Base-by-base conservation (phyloP, 345 rosid species). In the Citrus glauca region DNA sequence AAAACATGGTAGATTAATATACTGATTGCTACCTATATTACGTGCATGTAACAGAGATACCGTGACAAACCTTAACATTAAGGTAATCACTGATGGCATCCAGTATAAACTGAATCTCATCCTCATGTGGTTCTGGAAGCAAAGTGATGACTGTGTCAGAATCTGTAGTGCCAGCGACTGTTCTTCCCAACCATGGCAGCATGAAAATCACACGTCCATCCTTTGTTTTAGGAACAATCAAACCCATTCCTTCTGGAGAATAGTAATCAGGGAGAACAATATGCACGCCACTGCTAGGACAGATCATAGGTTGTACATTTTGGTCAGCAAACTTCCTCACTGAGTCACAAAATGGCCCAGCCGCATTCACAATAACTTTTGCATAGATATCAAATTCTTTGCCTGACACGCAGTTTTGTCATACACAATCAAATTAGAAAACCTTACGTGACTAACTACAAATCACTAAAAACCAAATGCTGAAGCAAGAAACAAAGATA, bases 171-270 rank as follows among this genome's bases (percentile, higher is more conserved):
- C 99, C 99, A 42, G 99, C 99, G 37, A 94, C 85, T 14, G 97
- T 96, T 87, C 98, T 89, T 73, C 99, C 99, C 91, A 92, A 79
- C 99, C 99, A 94, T 8, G 99, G 99, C 81, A 96, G 84, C 97
- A 96, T 90, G 81, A 96, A 96, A 80, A 96, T 91, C 57, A 96
- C 97, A n/a, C 99, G 92, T 5, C 99, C 99, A 84, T 96, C 99
- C 86, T 94, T 93, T 24, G 99, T 96, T 89, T 96, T 94, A 66
- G 99, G 99, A 84, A 96, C 98, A 78, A 96, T 94, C 92, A 96
- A 87, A 16, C 99, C 99, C 99, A 96, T 94, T 77, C 99, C 99
- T 80, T 96, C 97, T 1, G 99, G 99, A 74, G 99, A 96, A 86
- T 96, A 96, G 84, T 94, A 96, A 82, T 96, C 99, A 72, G 99